phyloP scores from a whole-genome alignment of 352 stramenopile species.

The Phytophthora ramorum region DNA sequence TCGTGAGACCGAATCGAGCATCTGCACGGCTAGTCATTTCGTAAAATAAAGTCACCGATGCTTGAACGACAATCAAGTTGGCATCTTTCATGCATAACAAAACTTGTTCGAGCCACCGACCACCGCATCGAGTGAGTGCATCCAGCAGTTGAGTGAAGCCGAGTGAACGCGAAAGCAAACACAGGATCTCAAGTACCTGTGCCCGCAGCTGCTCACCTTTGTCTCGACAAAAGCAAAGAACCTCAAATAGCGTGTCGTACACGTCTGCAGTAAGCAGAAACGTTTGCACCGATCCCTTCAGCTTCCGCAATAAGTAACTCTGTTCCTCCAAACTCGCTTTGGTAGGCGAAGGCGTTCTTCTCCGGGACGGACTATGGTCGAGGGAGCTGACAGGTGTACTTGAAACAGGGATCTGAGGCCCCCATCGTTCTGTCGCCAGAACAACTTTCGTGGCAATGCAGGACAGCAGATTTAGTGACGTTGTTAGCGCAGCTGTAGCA shows the following conservation, averaged over 20 bases:
- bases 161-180: conserved; percentile 46
- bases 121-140: conserved; percentile 59
- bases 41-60: conserved; percentile 62
- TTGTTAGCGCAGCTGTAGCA: conserved; percentile 9
- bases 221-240: conserved; percentile 27
- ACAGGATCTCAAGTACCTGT: conserved; percentile 34
- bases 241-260: conserved; percentile 52
- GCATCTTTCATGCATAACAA: conserved; percentile 49
- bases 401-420: background rate
- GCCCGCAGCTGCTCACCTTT: conserved; percentile 13
- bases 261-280: conserved; percentile 39
- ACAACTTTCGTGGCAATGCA: conserved; percentile 27
- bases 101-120: conserved; percentile 56
- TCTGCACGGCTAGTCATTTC: conserved; percentile 62
- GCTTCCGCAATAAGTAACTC: conserved; percentile 25
- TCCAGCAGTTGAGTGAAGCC: conserved; percentile 67
- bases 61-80: conserved; percentile 37
- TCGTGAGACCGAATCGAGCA: conserved; percentile 66
- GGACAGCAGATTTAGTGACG: conserved; percentile 26
- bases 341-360: conserved; percentile 1
- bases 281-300: conserved; percentile 29
- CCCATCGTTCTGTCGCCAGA: conserved; percentile 20
- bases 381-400: conserved; percentile 2
- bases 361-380: background rate
- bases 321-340: conserved; percentile 18